Evolutionary conservation across 140 eudicot species (phyloP), one percentile per base, ranked within the genome.

Genomic region (Oenanthe javanica): DNA sequence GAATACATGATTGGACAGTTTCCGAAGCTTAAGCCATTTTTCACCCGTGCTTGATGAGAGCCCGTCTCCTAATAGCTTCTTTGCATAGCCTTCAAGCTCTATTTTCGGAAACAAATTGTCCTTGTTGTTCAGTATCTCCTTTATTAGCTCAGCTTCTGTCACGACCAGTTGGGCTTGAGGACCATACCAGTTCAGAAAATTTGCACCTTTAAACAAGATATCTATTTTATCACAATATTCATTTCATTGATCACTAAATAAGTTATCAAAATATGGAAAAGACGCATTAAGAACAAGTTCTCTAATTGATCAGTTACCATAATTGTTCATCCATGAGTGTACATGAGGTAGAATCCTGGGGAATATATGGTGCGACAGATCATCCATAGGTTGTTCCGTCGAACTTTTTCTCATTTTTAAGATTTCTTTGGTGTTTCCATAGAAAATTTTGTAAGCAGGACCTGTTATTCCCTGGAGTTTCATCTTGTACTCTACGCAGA

Each of bases 311-410:
- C 23, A 54, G 21, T 80, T 88, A 88, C 92, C 92, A 5, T 82
- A 84, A 47, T 76, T 80, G 84, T 54, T 78, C 25, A 59, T 70
- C 92, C 92, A 86, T 8, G 81, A 50, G 82, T 88, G 88, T 71
- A 88, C 83, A 78, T 86, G 92, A 84, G 92, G 92, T 75, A 82
- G 57, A 73, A 86, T 84, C 82, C 90, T 86, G 0, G 90, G 87
- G 52, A 86, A 83, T 23, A 88, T 77, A 64, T 49, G 79, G 72
- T 86, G 88, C 27, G 87, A 86, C 27, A 70, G 72, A 59, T 42
- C 80, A 82, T 78, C 85, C 85, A 88, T 82, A 67, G 92, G 85
- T 82, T 54, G 79, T 74, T 81, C 84, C 84, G 84, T 88, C 50
- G 90, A 82, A 78, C 45, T 72, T 47, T 50, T 75, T 48, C 81